Conservation (phyloP, 768 basidiomycete species). For the Tylopilus balloui region DNA sequence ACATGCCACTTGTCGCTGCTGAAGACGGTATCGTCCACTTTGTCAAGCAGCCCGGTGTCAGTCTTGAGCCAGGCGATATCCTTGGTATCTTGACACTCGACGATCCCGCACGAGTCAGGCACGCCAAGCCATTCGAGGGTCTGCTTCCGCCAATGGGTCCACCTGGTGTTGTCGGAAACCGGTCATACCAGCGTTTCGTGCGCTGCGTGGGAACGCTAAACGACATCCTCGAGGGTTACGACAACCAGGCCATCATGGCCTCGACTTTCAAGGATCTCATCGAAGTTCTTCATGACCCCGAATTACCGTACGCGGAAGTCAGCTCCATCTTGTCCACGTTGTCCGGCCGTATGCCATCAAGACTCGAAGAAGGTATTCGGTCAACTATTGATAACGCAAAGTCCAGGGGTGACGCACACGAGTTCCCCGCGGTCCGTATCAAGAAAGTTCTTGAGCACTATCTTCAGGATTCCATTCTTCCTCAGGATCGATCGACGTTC, state of each 20-base stretch:
- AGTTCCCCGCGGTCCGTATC: conserved; percentile 87
- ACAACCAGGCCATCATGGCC: conserved; percentile 90
- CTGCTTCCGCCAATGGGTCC: conserved; percentile 84
- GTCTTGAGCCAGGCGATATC: conserved; percentile 94
- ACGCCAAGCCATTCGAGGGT: conserved; percentile 97
- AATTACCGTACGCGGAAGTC: conserved; percentile 85
- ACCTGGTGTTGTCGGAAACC: conserved; percentile 81
- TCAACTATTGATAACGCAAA: conserved; percentile 72
- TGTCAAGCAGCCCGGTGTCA: conserved; percentile 97
- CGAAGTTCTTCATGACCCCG: conserved; percentile 73
- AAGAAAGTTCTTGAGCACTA: conserved; percentile 85
- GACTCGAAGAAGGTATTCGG: conserved; percentile 85
- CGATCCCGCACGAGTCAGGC: conserved; percentile 93
- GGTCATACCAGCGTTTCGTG: conserved; percentile 81
- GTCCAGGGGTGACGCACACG: conserved; percentile 64
- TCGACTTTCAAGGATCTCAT: conserved; percentile 84
- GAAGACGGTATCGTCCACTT: conserved; percentile 94
- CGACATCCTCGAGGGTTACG: conserved; percentile 94
- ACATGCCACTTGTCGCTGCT: conserved; percentile 93
- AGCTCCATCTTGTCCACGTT: conserved; percentile 80
- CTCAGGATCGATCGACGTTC: conserved; percentile 79
- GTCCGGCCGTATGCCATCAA: conserved; percentile 88
- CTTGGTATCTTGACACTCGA: conserved; percentile 95
- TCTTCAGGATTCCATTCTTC: conserved; percentile 71
- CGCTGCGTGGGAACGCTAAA: conserved; percentile 71